These are phyloP conservation scores for Cenchrus purpureus DNA, from an alignment of 176 grass and related monocot species.

Conservation along the genomic window DNA sequence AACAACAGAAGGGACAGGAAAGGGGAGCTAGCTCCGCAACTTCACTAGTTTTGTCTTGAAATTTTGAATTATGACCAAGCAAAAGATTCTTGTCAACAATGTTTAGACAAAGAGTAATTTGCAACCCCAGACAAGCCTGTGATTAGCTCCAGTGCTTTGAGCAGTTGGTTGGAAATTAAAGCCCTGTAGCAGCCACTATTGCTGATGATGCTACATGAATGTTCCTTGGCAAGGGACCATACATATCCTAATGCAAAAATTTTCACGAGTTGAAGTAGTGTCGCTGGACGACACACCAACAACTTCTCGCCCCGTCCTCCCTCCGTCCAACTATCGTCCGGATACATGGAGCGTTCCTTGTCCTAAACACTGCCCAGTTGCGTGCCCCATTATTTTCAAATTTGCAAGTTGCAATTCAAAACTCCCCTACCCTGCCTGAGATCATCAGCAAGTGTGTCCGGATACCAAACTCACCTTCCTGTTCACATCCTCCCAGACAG, in stretches of 20 bases:
- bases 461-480: constrained; percentile 32
- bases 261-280: background rate
- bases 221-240: constrained; percentile 37
- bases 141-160: constrained; percentile 8
- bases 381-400: background rate
- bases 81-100: constrained; percentile 16
- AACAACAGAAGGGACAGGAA: background rate
- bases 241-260: constrained; percentile 28
- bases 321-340: constrained; percentile 37
- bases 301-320: constrained; percentile 33
- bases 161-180: background rate
- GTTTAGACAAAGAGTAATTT: constrained; percentile 14
- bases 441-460: constrained; percentile 19
- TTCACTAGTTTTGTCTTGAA: background rate
- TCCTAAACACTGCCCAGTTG: constrained; percentile 17
- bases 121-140: background rate
- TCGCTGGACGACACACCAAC: constrained; percentile 22
- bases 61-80: background rate
- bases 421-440: background rate
- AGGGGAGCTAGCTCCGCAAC: background rate
- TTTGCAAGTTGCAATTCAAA: constrained; percentile 8
- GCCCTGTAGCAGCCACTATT: constrained; percentile 14
- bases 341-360: constrained; percentile 22
- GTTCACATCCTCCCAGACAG: background rate
- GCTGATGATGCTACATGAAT: background rate